Percentiles rank a stretch among this genome's conserved stretches.
phyloP scores from a whole-genome alignment of 208 protist species.

The Naegleria fowleri region DNA sequence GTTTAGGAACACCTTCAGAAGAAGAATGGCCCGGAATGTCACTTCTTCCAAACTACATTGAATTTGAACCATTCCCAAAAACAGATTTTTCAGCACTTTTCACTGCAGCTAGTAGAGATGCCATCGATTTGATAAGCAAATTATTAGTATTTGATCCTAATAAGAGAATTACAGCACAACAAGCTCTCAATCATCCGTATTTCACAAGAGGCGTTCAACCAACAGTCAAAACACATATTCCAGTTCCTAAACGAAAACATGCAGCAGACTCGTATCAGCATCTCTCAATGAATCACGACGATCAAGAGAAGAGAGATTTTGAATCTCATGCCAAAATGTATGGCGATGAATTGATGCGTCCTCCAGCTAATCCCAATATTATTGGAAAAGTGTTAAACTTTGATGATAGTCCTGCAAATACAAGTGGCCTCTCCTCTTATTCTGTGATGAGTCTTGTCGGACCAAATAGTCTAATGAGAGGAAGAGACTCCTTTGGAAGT shows the following conservation, averaged over 20 bases:
- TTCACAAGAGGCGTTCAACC: slow-evolving; percentile 37
- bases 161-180: slow-evolving; percentile 80
- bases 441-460: background rate
- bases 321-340: background rate
- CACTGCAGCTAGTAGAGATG: slow-evolving; percentile 34
- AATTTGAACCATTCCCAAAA: background rate
- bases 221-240: background rate
- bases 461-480: background rate
- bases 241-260: slow-evolving; percentile 9
- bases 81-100: background rate
- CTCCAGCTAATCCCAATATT: background rate
- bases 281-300: background rate
- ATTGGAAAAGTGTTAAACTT: background rate
- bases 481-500: background rate
- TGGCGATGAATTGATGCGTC: background rate
- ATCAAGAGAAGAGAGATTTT: background rate
- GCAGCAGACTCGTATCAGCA: background rate
- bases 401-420: background rate
- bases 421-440: background rate
- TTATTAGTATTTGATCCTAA: slow-evolving; percentile 84
- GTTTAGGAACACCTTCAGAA: background rate
- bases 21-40: slow-evolving; percentile 34
- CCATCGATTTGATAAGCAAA: slow-evolving; percentile 73
- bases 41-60: slow-evolving; percentile 77
- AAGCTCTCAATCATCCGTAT: slow-evolving; percentile 78